phyloP scores from a whole-genome alignment of 306 rosid species.

The Ormosia emarginata region DNA sequence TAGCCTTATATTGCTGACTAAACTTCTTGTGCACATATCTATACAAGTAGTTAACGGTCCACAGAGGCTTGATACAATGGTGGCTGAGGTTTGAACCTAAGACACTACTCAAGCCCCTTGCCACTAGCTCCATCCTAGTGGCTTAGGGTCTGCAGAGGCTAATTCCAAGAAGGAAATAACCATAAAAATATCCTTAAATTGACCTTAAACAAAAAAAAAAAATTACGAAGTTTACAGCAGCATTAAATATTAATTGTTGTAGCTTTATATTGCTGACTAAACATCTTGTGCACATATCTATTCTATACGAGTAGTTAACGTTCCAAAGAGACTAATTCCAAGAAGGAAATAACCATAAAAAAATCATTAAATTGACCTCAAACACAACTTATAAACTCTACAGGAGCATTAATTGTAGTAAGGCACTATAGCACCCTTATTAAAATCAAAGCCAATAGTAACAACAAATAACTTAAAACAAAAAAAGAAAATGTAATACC shows the following conservation, averaged over 20 bases:
- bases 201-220: background rate
- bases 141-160: conserved; percentile 7
- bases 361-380: background rate
- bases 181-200: too few relatives aligned
- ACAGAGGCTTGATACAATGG: conserved; percentile 43
- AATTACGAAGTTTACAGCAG: conserved; percentile 39
- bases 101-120: too few relatives aligned
- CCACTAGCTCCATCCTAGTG: conserved; percentile 48
- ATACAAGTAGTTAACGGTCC: conserved; percentile 37
- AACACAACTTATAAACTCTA: background rate
- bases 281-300: conserved; percentile 80
- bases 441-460: background rate
- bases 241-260: conserved; percentile 58
- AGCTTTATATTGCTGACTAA: conserved; percentile 96
- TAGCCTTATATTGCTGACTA: conserved; percentile 95
- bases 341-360: conserved; percentile 1
- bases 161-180: background rate
- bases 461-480: background rate
- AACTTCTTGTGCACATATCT: conserved; percentile 94
- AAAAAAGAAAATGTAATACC: background rate
- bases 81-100: too few relatives aligned
- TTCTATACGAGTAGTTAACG: conserved; percentile 51
- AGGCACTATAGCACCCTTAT: background rate
- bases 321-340: conserved; percentile 30
- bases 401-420: background rate